phyloP scores from a whole-genome alignment of 257 asterid species.

The Apocynum venetum region DNA sequence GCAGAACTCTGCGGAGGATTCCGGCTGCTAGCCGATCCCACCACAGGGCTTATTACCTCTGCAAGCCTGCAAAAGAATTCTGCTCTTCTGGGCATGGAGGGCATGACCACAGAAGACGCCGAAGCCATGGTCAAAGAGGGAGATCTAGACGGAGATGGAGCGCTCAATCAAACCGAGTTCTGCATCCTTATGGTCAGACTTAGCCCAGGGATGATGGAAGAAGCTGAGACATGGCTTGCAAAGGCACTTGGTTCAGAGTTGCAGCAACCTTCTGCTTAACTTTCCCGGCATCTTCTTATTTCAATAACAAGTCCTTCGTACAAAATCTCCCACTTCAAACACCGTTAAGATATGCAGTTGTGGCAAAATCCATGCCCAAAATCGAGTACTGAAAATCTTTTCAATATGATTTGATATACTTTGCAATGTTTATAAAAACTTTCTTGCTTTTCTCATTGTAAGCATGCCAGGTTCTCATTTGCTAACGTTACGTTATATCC shows the following conservation, averaged over 20 bases:
- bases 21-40: slow-evolving; percentile 50
- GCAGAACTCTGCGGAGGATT: slow-evolving; percentile 35
- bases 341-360: neutral
- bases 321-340: neutral
- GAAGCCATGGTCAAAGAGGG: slow-evolving; percentile 71
- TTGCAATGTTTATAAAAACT: neutral
- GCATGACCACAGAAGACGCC: slow-evolving; percentile 58
- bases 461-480: neutral
- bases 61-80: slow-evolving; percentile 49
- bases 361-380: neutral
- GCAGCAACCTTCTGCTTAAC: neutral
- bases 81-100: slow-evolving; percentile 49
- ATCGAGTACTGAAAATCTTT: neutral
- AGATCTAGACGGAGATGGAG: slow-evolving; percentile 69
- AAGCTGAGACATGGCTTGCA: slow-evolving; percentile 78
- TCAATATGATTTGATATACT: neutral
- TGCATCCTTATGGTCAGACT: slow-evolving; percentile 83
- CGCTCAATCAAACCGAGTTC: slow-evolving; percentile 58
- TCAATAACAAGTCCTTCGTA: neutral
- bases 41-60: slow-evolving; percentile 49
- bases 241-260: slow-evolving; percentile 52
- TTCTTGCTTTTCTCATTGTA: neutral
- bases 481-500: too few species aligned
- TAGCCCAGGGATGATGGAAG: slow-evolving; percentile 81
- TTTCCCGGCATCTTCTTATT: neutral